Percentiles rank a stretch among this genome's conserved stretches.
phyloP scores from a whole-genome alignment of 371 early-diverging fungal species.

The Fennellomyces sp. region DNA sequence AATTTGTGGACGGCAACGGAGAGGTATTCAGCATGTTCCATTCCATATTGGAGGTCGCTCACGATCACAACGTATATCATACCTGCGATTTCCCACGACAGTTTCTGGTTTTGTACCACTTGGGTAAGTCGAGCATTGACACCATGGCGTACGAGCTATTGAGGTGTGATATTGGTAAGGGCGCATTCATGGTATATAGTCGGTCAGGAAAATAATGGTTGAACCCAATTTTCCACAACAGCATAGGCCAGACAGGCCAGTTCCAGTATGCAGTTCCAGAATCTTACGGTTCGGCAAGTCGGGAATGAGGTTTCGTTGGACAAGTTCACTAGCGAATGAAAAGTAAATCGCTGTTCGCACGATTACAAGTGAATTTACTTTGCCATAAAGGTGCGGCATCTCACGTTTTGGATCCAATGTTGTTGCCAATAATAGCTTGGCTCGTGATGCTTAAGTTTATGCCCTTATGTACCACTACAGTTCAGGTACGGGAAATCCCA shows the following conservation, averaged over 20 bases:
- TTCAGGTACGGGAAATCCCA: conserved; percentile 57
- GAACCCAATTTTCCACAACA: conserved; percentile 45
- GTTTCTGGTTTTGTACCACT: conserved; percentile 19
- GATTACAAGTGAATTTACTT: conserved; percentile 14
- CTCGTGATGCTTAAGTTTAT: conserved; percentile 38
- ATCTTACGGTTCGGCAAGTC: conserved; percentile 23
- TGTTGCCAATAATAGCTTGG: conserved; percentile 50
- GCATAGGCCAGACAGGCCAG: conserved; percentile 47
- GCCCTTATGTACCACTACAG: conserved; percentile 25
- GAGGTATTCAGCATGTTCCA: conserved; percentile 51
- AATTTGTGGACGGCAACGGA: conserved; percentile 41
- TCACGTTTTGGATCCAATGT: too few relatives aligned
- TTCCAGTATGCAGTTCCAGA: conserved; percentile 45
- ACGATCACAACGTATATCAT: conserved; percentile 48
- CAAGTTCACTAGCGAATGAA: conserved; percentile 31
- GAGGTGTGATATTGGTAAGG: conserved; percentile 38
- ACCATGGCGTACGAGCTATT: conserved; percentile 32
- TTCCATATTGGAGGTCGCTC: conserved; percentile 49
- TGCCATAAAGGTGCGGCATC: conserved; percentile 48
- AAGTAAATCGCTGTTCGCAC: not conserved
- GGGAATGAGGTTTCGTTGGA: conserved; percentile 43
- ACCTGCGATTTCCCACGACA: conserved; percentile 26
- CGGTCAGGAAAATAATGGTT: conserved; percentile 45
- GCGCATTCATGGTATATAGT: conserved; percentile 54
- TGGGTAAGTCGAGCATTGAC: conserved; percentile 39